Conservation (phyloP, 2,329 filamentous ascomycete species). For the Penicillium rolfsii region DNA sequence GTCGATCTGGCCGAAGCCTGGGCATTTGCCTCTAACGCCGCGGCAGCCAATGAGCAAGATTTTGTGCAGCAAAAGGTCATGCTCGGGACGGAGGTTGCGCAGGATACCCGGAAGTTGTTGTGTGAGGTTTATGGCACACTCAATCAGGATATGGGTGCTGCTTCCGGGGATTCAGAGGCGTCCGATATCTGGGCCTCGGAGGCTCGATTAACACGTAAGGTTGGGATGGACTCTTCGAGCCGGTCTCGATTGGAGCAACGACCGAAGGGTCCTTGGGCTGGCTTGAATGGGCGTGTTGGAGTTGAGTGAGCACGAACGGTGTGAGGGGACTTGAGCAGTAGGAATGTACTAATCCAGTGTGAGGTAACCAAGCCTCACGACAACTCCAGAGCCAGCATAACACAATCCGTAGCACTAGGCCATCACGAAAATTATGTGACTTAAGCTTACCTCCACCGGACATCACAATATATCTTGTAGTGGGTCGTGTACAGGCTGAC, state of each 20-base stretch:
- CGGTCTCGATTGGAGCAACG: conserved; percentile 30
- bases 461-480: background rate
- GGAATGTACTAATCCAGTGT: background rate
- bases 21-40: conserved; percentile 45
- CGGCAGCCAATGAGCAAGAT: conserved; percentile 35
- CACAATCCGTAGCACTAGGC: background rate
- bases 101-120: conserved; percentile 36
- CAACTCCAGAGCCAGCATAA: no score
- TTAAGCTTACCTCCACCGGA: background rate
- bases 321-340: background rate
- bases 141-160: conserved; percentile 37
- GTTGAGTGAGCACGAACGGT: conserved; percentile 18
- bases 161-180: conserved; percentile 21
- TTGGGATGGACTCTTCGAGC: conserved; percentile 14
- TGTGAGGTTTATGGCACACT: conserved; percentile 39
- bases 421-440: no score
- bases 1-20: conserved; percentile 43
- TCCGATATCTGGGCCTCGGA: conserved; percentile 40
- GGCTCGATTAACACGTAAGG: conserved; percentile 30
- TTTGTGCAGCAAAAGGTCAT: conserved; percentile 40
- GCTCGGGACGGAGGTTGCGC: conserved; percentile 36
- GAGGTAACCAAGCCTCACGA: no score
- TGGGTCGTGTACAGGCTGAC: background rate
- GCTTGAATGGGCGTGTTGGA: conserved; percentile 42
- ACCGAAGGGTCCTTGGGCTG: conserved; percentile 42